Conservation (phyloP, 2,329 filamentous ascomycete species). For the Graphiopsis chlorocephala region DNA sequence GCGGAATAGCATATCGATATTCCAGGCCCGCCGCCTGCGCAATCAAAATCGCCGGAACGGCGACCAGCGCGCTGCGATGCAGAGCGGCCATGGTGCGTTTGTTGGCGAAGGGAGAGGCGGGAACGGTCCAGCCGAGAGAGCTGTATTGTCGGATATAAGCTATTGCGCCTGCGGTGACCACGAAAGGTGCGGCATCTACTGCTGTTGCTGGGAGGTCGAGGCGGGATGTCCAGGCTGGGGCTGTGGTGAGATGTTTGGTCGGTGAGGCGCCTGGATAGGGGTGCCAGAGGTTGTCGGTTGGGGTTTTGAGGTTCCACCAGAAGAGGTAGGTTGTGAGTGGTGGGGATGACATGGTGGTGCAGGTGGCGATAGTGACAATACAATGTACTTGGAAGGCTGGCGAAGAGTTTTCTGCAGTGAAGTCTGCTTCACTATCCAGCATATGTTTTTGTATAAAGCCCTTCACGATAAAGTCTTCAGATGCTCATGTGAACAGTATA, state of each 20-base stretch:
- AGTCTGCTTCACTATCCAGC: background rate
- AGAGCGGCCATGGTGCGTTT: conserved; percentile 28
- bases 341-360: conserved; percentile 6
- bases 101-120: conserved; percentile 29
- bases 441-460: background rate
- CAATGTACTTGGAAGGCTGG: background rate
- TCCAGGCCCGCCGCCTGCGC: conserved; percentile 27
- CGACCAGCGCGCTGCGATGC: conserved; percentile 26
- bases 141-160: conserved; percentile 28
- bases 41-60: conserved; percentile 24
- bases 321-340: conserved; percentile 23
- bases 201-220: conserved; percentile 29
- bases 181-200: conserved; percentile 31
- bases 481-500: background rate
- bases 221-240: conserved; percentile 23
- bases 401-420: background rate
- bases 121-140: conserved; percentile 30
- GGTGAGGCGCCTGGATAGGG: conserved; percentile 23
- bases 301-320: conserved; percentile 32
- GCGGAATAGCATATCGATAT: conserved; percentile 30
- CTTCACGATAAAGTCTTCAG: background rate
- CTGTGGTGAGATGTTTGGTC: conserved; percentile 19
- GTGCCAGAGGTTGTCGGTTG: conserved; percentile 31
- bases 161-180: conserved; percentile 26
- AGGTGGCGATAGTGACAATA: background rate